Percentiles rank a stretch among this genome's conserved stretches.
Evolutionary conservation across 2,329 filamentous ascomycete genomes (phyloP).

Genomic region (Fusarium sp.): DNA sequence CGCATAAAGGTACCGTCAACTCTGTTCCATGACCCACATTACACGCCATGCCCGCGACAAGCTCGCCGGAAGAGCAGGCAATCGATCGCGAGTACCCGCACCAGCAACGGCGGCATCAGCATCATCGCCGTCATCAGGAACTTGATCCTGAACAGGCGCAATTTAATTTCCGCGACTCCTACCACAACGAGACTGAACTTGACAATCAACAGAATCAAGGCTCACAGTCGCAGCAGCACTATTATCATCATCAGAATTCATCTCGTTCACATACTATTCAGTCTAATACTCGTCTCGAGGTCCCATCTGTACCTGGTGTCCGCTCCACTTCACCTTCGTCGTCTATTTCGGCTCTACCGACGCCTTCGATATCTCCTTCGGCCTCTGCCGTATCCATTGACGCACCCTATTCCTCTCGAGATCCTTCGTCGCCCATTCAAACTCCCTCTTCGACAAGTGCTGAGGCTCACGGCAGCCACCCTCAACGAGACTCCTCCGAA

Average conservation of each 20-base stretch:
- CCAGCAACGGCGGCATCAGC: constrained; percentile 22
- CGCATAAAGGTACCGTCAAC: constrained; percentile 29
- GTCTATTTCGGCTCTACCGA: constrained; percentile 37
- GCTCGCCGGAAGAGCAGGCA: constrained; percentile 40
- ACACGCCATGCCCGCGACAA: constrained; percentile 42
- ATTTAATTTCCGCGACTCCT: neutral
- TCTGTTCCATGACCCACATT: constrained; percentile 44
- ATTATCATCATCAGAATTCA: constrained; percentile 1
- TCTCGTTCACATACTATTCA: constrained; percentile 8
- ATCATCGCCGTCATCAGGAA: constrained; percentile 33
- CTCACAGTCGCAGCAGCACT: constrained; percentile 26
- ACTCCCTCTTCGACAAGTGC: constrained; percentile 39
- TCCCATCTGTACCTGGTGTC: constrained; percentile 24
- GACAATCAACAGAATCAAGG: constrained; percentile 23
- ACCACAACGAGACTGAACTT: constrained; percentile 22
- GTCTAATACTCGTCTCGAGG: constrained; percentile 22
- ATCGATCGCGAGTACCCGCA: constrained; percentile 37
- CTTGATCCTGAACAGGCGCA: constrained; percentile 25
- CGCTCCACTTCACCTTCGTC: constrained; percentile 36
- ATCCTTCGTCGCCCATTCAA: constrained; percentile 28
- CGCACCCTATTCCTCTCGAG: constrained; percentile 22
- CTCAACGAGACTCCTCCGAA: constrained; percentile 16
- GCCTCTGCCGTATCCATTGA: constrained; percentile 30
- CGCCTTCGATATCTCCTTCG: constrained; percentile 34
- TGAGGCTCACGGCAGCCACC: constrained; percentile 25